Conservation (phyloP, 495 filamentous ascomycete genomes). For the Lasiosphaeris hirsuta region DNA sequence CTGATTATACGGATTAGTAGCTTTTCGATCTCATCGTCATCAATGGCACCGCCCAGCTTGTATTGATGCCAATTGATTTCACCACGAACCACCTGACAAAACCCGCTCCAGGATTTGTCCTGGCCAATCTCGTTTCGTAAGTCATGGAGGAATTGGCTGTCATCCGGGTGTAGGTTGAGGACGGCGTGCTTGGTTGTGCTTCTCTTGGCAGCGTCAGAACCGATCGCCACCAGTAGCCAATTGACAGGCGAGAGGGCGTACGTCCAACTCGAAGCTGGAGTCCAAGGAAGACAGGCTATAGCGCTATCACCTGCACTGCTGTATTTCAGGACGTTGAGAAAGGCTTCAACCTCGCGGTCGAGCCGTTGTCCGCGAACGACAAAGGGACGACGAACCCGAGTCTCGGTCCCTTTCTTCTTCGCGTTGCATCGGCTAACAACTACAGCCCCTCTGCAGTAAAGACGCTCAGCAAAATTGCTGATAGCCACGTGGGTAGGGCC, state of each 20-base stretch:
- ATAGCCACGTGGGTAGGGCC: background rate
- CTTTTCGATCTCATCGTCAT: background rate
- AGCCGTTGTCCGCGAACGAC: background rate
- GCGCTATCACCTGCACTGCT: background rate
- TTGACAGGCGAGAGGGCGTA: background rate
- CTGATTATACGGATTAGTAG: background rate
- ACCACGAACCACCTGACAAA: constrained; percentile 1
- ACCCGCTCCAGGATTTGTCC: background rate
- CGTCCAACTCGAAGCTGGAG: background rate
- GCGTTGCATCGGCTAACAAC: background rate
- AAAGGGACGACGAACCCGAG: background rate
- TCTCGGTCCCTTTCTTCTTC: background rate
- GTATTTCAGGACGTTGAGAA: background rate
- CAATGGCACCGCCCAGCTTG: background rate
- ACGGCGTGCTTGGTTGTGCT: background rate
- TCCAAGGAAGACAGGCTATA: background rate
- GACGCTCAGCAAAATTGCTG: background rate
- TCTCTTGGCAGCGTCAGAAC: background rate
- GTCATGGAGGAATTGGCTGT: constrained; percentile 1
- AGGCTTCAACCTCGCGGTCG: background rate
- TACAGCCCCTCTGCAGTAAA: background rate
- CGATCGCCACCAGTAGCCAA: constrained; percentile 14
- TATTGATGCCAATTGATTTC: constrained; percentile 13
- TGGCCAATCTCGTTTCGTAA: background rate
- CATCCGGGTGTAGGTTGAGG: constrained; percentile 6